A percentile compares a stretch with the other conserved stretches of the same genome.
These are phyloP conservation scores for Penicillium nordicum DNA, from an alignment of 2,329 filamentous ascomycete genomes.

Conservation along the genomic window DNA sequence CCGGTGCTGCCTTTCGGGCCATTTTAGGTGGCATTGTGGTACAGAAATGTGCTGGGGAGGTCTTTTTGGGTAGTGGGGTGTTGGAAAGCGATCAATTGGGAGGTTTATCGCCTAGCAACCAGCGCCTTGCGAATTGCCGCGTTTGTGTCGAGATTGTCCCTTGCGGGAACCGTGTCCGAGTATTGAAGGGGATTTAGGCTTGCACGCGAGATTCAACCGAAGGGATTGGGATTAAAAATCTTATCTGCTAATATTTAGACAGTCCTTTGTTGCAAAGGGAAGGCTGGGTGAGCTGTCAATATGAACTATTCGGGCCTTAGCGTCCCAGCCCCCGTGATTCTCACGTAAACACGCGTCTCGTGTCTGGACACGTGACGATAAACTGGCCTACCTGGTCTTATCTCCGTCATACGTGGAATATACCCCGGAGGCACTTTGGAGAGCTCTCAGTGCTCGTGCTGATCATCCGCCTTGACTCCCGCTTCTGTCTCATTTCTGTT, in stretches of 20 bases:
- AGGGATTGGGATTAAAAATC: conserved; percentile 1
- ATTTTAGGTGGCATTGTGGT: conserved; percentile 31
- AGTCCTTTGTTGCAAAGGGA: background rate
- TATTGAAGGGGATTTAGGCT: background rate
- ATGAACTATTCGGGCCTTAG: conserved; percentile 10
- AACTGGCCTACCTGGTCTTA: conserved; percentile 7
- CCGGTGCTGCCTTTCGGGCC: conserved; percentile 17
- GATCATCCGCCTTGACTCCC: background rate
- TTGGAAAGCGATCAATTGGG: conserved; percentile 8
- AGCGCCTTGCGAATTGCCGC: background rate
- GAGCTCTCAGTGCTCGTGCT: conserved; percentile 4
- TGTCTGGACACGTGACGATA: conserved; percentile 9
- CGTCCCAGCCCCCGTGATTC: conserved; percentile 11
- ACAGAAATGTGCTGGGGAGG: background rate
- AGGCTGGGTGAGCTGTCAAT: conserved; percentile 2
- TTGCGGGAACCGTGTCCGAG: conserved; percentile 1
- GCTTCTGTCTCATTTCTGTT: background rate
- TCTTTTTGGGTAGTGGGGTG: conserved; percentile 1
- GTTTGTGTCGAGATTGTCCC: background rate
- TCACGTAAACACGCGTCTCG: conserved; percentile 8
- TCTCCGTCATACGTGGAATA: conserved; percentile 6
- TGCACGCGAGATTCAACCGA: background rate
- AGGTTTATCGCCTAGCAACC: conserved; percentile 3
- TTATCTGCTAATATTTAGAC: background rate
- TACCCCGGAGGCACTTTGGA: background rate